Evolutionary conservation across 139 green algal species (phyloP).

Genomic region (Haematococcus lacustris): DNA sequence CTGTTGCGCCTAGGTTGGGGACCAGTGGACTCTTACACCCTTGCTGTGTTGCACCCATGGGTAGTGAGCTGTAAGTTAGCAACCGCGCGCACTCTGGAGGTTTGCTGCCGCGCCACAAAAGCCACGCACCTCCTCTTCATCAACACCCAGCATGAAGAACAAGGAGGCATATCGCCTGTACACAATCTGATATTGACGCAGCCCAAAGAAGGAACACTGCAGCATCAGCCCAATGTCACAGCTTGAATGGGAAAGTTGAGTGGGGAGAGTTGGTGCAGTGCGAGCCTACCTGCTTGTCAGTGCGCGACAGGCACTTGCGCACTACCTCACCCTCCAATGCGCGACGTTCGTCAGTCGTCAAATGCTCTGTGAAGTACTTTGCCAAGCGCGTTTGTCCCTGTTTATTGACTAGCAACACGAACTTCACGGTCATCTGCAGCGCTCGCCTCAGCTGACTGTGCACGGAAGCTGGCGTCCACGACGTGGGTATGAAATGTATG

Average conservation of each 20-base stretch:
- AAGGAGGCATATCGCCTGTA: conserved; percentile 95
- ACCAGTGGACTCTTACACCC: too few species aligned
- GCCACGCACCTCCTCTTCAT: conserved; percentile 84
- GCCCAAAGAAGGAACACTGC: conserved; percentile 94
- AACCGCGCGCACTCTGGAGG: too few species aligned
- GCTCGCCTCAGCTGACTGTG: too few species aligned
- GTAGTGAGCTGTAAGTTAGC: too few species aligned
- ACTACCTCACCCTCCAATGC: conserved; percentile 92
- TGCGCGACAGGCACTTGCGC: conserved; percentile 84
- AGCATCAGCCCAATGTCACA: too few species aligned
- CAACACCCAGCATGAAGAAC: conserved; percentile 95
- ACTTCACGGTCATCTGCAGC: conserved; percentile 53
- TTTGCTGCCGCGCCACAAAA: too few species aligned
- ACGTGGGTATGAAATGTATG: too few species aligned
- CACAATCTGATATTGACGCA: conserved; percentile 86
- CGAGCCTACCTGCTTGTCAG: conserved; percentile 77
- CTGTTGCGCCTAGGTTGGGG: too few species aligned
- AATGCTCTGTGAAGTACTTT: conserved; percentile 84
- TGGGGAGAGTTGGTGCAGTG: too few species aligned
- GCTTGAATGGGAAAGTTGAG: too few species aligned
- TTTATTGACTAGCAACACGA: conserved; percentile 97
- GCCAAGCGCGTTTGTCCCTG: conserved; percentile 96
- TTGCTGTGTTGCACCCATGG: too few species aligned
- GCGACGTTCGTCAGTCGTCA: conserved; percentile 70
- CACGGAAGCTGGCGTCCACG: too few species aligned